Evolutionary conservation across 208 protist species (phyloP), one percentile per base, ranked within the genome.

Genomic region (Wallacemonas collosoma): DNA sequence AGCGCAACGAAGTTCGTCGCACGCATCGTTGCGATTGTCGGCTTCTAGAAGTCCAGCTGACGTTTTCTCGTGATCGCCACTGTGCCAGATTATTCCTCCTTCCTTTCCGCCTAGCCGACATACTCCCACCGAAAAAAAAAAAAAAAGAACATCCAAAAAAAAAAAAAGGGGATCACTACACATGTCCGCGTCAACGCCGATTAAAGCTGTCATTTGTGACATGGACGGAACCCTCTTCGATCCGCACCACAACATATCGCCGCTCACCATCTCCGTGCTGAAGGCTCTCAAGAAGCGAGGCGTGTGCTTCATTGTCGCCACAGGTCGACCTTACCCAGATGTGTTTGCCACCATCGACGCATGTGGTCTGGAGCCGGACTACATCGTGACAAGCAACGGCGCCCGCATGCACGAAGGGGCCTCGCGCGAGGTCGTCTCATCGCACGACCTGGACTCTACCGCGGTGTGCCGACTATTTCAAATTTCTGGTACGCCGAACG

Each of bases 361-460:
- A 35, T 74, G 71, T 11, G 64, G 57, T 1, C 64, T 94, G 14
- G 12, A 77, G 1, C 84, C 84, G 0, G 81, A 79, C 62, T 91
- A 92, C 71, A 81, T 92, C 40, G 85, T 94, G 51, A 89, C 89
- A n/a, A 89, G 82, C 64, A 94, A 94, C 73, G 89, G 89, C 0
- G 83, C 82, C 6, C 83, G 86, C 39, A 68, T 92, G 17, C 80
- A 86, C 69, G 79, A 88, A 50, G 73, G 67, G 5, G 69, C 62
- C 38, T 68, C 84, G 56, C 68, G 73, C 36, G 26, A 44, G 6
- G 39, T 80, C 1, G 47, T 94, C 44, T 72, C 75, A 41, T 63
- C 57, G 50, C 74, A 84, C 57, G 67, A 90, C 57, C 61, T 94
- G 12, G 60, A 82, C 57, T 8, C 79, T 1, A 65, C 76, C 3